Base-by-base conservation (phyloP, 306 rosid genomes). In the Gynostemma pentaphyllum region DNA sequence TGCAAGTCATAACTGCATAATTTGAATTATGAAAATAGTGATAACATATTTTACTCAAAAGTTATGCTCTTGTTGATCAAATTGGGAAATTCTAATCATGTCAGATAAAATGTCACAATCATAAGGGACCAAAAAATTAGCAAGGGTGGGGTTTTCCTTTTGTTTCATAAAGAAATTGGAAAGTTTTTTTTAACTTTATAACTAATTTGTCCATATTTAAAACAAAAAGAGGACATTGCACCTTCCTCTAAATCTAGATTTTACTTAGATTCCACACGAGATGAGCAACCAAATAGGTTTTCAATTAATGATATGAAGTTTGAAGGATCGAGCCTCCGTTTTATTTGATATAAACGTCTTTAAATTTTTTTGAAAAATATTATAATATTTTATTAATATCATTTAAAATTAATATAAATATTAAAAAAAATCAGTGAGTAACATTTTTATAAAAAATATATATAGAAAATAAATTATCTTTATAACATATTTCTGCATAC, bases 41-140 rank as follows among this genome's bases (percentile, higher is more conserved):
- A 55, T 55, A 9, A 10, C 10, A 34, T 36, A 57, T 2, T 57
- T 54, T 57, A 57, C n/a, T 36, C 45, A n/a, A 30, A 40, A 55
- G 24, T 32, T 18, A 56, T 56, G 62, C 42, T 30, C n/a, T 28
- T 27, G 7, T n/a, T n/a, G n/a, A n/a, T n/a, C n/a, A n/a, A n/a
- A n/a, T n/a, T n/a, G 62, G 32, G 41, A 55, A 16, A 36, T 36
- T 57, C 64, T 57, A 57, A 57, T 57, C 36, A 14, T 12, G 29
- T 39, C 36, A 12, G 65, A 60, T 59, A 21, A 37, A 21, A 37
- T 59, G 64, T 59, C 64, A 21, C 64, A 59, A 59, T 59, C 47
- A 36, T 36, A 2, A 5, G 19, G 46, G 18, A 59, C 46, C 34
- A 57, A 29, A 2, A 57, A 57, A 57, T 57, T 11, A 19, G 36